These are phyloP conservation scores for Datisca glomerata DNA, from an alignment of 306 rosid genomes.

Conservation along the genomic window DNA sequence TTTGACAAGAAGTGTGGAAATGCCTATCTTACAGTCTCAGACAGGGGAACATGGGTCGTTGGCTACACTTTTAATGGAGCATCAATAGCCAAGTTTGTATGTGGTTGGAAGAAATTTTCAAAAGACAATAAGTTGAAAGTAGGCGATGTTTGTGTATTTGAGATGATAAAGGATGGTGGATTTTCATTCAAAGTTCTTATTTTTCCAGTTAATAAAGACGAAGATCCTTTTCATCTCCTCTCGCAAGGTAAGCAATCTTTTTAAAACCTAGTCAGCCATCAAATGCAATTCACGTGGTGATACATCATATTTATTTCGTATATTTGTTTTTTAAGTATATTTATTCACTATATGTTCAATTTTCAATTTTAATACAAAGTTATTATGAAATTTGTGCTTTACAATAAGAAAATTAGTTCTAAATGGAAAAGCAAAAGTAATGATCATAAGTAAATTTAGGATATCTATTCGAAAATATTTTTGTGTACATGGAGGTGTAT, in stretches of 20 bases:
- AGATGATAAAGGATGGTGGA: not conserved
- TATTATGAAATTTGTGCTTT: no score
- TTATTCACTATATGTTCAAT: no score
- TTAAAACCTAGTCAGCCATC: no score
- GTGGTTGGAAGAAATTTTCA: not conserved
- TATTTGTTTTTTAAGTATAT: no score
- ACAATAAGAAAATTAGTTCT: no score
- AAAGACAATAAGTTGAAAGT: constrained; percentile 5
- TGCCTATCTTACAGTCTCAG: not conserved
- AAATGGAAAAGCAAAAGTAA: no score
- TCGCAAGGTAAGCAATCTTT: not conserved
- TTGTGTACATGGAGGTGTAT: no score
- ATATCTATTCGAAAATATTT: no score
- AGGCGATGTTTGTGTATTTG: constrained; percentile 10
- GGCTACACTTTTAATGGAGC: not conserved
- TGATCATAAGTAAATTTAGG: no score
- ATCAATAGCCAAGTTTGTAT: not conserved
- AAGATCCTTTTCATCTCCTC: not conserved
- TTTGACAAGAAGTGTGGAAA: not conserved
- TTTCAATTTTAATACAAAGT: no score
- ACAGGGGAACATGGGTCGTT: constrained; percentile 7
- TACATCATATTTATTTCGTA: no score
- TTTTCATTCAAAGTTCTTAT: not conserved
- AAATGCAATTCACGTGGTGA: no score
- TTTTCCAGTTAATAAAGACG: not conserved